These are phyloP conservation scores for Cinnamomum micranthum DNA, from an alignment of 164 flowering plant genomes.

Conservation along the genomic window DNA sequence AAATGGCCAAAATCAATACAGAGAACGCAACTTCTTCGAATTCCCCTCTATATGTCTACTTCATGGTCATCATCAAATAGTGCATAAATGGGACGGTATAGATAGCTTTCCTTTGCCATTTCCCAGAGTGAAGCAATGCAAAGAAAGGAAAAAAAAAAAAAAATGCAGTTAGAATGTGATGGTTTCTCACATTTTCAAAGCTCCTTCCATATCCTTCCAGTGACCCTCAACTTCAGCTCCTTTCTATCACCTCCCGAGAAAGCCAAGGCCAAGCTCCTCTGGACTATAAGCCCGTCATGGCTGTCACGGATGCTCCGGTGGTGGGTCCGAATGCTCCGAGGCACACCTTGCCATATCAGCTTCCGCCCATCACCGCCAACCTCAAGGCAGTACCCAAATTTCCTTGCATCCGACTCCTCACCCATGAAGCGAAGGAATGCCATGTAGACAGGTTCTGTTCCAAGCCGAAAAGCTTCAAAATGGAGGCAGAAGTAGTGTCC, in stretches of 20 bases:
- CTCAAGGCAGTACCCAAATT: conserved; percentile 27
- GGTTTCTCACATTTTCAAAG: not conserved
- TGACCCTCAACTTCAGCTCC: conserved; percentile 25
- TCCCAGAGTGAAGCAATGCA: not conserved
- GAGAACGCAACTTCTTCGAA: no score
- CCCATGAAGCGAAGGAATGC: conserved; percentile 30
- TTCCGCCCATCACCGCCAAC: conserved; percentile 27
- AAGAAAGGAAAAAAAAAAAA: not conserved
- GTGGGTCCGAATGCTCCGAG: conserved; percentile 24
- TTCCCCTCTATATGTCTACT: not conserved
- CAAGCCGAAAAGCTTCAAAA: conserved; percentile 28
- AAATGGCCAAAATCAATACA: not conserved
- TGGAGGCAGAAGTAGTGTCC: conserved; percentile 30
- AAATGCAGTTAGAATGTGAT: not conserved
- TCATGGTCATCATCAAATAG: no score
- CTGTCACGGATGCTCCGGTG: conserved; percentile 25
- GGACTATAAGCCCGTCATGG: conserved; percentile 27
- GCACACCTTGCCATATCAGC: conserved; percentile 29
- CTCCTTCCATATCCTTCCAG: conserved; percentile 26
- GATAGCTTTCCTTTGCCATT: not conserved
- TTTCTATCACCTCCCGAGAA: conserved; percentile 24
- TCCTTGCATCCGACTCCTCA: conserved; percentile 29
- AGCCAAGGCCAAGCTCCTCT: conserved; percentile 24
- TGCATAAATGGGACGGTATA: not conserved
- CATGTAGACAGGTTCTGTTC: conserved; percentile 31